Conservation (phyloP, 176 grass and related monocot genomes). For the Phoenix roebelenii region DNA sequence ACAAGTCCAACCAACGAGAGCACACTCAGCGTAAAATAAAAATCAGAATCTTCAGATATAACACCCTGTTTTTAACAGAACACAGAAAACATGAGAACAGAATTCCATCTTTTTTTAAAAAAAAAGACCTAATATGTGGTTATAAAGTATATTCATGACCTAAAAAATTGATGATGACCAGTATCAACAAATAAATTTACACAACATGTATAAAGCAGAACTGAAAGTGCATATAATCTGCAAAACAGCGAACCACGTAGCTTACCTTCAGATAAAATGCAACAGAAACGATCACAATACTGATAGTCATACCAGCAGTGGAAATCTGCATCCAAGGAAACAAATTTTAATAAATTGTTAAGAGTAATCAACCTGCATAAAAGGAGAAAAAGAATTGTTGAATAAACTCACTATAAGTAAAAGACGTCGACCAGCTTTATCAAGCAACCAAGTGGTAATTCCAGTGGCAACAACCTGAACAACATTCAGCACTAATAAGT, state of each 20-base stretch:
- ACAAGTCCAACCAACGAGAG: conserved; percentile 76
- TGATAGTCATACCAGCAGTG: conserved; percentile 63
- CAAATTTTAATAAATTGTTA: no score
- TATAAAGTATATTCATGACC: no score
- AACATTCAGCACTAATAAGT: not conserved
- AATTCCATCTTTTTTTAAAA: no score
- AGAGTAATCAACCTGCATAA: no score
- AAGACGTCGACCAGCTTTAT: conserved; percentile 82
- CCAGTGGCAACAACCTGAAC: conserved; percentile 76
- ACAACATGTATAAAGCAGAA: no score
- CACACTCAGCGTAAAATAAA: conserved; percentile 60
- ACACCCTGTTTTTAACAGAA: conserved; percentile 47
- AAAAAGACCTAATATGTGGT: no score
- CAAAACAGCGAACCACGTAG: no score
- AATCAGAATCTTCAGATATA: conserved; percentile 43
- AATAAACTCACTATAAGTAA: conserved; percentile 66
- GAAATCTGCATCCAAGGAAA: conserved; percentile 38
- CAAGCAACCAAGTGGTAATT: conserved; percentile 85
- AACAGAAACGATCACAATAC: conserved; percentile 69
- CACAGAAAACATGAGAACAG: not conserved
- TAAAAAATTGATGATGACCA: no score
- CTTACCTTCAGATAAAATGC: conserved; percentile 79
- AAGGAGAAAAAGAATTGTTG: no score
- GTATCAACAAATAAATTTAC: no score
- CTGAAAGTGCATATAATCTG: no score